Conservation (phyloP, 2,329 filamentous ascomycete species). For the Aspergillus ustus region DNA sequence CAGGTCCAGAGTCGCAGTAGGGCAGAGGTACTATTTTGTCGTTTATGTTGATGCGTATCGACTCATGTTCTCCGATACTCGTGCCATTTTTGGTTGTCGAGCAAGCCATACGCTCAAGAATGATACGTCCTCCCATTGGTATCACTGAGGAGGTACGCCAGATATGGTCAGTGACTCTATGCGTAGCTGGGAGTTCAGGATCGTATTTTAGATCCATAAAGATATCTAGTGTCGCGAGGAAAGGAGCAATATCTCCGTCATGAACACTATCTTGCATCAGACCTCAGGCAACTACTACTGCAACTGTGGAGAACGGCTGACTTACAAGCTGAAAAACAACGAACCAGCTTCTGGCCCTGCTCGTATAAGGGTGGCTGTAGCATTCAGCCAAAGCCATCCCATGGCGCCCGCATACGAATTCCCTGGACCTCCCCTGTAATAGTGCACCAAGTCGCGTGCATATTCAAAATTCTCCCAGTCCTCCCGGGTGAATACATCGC, state of each 20-base stretch:
- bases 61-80: constrained; percentile 33
- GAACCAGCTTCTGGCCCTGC: constrained; percentile 51
- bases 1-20: constrained; percentile 53
- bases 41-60: constrained; percentile 61
- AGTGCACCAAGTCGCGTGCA: constrained; percentile 62
- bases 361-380: constrained; percentile 55
- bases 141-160: constrained; percentile 62
- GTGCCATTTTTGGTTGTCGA: constrained; percentile 19
- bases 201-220: constrained; percentile 46
- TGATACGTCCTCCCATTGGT: constrained; percentile 62
- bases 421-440: constrained; percentile 63
- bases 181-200: constrained; percentile 51
- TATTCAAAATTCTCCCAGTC: constrained; percentile 64
- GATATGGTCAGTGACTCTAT: constrained; percentile 48
- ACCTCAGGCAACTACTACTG: not conserved
- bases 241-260: constrained; percentile 62
- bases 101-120: constrained; percentile 59
- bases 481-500: constrained; percentile 57
- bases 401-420: constrained; percentile 58
- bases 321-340: constrained; percentile 63
- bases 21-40: constrained; percentile 59
- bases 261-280: constrained; percentile 49
- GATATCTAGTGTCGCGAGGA: constrained; percentile 58
- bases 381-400: constrained; percentile 64
- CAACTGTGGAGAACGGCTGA: constrained; percentile 4